These are phyloP conservation scores for Nigrospora oryzae DNA, from an alignment of 2,329 filamentous ascomycete genomes.

Conservation along the genomic window DNA sequence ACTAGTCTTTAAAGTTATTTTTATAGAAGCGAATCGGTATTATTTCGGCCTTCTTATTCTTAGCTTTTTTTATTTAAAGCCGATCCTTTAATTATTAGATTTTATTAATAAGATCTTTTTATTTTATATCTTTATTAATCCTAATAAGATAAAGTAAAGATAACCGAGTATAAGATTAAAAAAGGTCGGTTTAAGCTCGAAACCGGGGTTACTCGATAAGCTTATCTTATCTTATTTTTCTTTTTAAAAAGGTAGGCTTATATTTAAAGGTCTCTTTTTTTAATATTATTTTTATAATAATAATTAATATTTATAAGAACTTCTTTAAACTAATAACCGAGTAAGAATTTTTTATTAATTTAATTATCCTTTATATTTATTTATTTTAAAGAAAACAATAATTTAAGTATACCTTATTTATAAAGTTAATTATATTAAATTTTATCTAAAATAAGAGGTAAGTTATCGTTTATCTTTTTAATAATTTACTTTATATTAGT, in stretches of 20 bases:
- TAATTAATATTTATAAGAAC: neutral
- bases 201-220: no score
- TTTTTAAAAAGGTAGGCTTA: neutral
- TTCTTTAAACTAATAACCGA: neutral
- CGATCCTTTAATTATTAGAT: neutral
- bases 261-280: neutral
- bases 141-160: neutral
- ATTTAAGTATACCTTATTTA: neutral
- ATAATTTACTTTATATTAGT: neutral
- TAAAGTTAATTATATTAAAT: neutral
- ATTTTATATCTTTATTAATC: neutral
- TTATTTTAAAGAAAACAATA: neutral
- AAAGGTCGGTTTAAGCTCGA: neutral
- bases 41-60: no score
- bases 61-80: neutral
- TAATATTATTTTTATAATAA: neutral
- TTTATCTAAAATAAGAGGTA: neutral
- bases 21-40: neutral
- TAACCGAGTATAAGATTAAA: neutral
- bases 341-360: neutral
- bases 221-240: neutral
- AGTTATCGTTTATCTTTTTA: neutral
- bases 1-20: neutral
- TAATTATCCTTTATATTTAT: neutral
- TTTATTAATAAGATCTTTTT: neutral